Evolutionary conservation across 2,329 filamentous ascomycete species (phyloP).

Genomic region (Xylariaceae sp.): DNA sequence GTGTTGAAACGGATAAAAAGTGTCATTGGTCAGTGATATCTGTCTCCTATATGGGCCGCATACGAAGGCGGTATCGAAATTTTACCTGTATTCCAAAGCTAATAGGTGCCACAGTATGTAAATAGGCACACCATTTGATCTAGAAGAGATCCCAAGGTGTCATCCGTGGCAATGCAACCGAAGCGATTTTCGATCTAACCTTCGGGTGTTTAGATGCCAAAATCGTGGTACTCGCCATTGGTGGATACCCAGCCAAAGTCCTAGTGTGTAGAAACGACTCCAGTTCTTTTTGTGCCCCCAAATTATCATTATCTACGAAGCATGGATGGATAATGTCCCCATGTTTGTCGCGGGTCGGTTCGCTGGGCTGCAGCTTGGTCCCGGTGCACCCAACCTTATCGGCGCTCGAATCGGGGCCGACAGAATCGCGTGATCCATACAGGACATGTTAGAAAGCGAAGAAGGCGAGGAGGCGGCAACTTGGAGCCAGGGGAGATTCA

Average conservation of each 20-base stretch:
- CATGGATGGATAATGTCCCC: constrained; percentile 68
- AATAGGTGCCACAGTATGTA: too few relatives aligned
- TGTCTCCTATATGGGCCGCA: too few relatives aligned
- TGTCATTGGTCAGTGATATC: constrained; percentile 43
- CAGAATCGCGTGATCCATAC: constrained; percentile 67
- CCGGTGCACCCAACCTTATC: constrained; percentile 70
- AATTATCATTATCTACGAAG: constrained; percentile 63
- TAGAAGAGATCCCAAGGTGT: too few relatives aligned
- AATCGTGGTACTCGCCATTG: constrained; percentile 67
- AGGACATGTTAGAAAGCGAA: constrained; percentile 50
- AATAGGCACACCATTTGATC: too few relatives aligned
- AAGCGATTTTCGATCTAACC: too few relatives aligned
- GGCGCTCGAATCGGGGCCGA: constrained; percentile 72
- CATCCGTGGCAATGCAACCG: too few relatives aligned
- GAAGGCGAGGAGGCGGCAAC: constrained; percentile 18
- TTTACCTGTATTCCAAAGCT: too few relatives aligned
- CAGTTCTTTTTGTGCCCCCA: constrained; percentile 51
- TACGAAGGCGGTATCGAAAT: too few relatives aligned
- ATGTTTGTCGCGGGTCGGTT: constrained; percentile 69
- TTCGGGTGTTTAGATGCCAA: constrained; percentile 33
- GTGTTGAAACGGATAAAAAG: constrained; percentile 54
- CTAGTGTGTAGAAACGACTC: constrained; percentile 30
- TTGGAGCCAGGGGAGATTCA: constrained; percentile 27
- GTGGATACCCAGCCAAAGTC: constrained; percentile 58
- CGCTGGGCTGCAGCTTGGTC: constrained; percentile 66